phyloP scores from a whole-genome alignment of 2,329 filamentous ascomycete species.

The Falciphora oryzae region DNA sequence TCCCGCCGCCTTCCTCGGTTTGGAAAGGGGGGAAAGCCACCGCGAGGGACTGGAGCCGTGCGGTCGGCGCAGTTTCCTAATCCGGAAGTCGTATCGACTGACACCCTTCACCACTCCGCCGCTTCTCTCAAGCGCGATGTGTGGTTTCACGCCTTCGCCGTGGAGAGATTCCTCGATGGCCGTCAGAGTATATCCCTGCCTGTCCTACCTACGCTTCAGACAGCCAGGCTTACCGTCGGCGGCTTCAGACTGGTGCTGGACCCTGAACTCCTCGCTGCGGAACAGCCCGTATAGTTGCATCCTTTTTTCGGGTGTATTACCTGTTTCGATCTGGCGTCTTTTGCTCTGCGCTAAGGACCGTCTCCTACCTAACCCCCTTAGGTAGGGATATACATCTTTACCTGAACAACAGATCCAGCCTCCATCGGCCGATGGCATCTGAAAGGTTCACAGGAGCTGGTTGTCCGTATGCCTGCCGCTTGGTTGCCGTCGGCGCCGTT shows the following conservation, averaged over 20 bases:
- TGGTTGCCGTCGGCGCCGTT: neutral
- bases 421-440: neutral
- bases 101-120: too few relatives aligned
- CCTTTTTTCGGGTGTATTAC: too few relatives aligned
- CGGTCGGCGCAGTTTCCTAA: too few relatives aligned
- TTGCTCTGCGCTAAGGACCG: neutral
- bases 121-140: too few relatives aligned
- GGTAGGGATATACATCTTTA: neutral
- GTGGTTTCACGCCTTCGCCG: too few relatives aligned
- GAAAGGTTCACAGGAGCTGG: neutral
- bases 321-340: neutral
- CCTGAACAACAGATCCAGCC: neutral
- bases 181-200: too few relatives aligned
- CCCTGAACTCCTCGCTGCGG: too few relatives aligned
- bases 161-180: too few relatives aligned
- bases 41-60: too few relatives aligned
- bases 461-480: neutral
- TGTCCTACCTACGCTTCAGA: neutral
- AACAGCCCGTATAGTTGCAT: too few relatives aligned
- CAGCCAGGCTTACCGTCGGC: neutral
- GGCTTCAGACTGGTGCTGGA: neutral
- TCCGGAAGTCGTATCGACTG: too few relatives aligned
- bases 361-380: neutral
- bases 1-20: neutral
- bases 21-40: too few relatives aligned